A percentile compares a stretch with the other conserved stretches of the same genome.
These are phyloP conservation scores for Leishmania gerbilli DNA, from an alignment of 208 protist species.

Conservation along the genomic window DNA sequence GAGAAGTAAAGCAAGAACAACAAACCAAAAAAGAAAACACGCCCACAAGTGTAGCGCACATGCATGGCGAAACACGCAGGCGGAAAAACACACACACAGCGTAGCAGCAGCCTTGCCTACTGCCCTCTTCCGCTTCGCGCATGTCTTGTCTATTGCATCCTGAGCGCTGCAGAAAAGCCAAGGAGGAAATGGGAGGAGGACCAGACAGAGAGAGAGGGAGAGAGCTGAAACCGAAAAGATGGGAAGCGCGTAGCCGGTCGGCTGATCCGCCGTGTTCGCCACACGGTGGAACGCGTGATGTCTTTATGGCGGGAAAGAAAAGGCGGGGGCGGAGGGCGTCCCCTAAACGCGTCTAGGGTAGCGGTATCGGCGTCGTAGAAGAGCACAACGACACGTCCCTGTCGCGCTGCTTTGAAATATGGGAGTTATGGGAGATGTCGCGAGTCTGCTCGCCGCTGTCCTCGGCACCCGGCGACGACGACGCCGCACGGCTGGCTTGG, in stretches of 20 bases:
- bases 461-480: slow-evolving; percentile 3
- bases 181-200: background rate
- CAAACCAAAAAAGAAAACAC: background rate
- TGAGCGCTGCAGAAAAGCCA: background rate
- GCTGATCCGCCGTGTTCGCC: background rate
- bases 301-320: background rate
- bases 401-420: background rate
- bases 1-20: background rate
- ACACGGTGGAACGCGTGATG: background rate
- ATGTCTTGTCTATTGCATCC: background rate
- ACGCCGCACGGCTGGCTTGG: background rate
- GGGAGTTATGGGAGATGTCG: background rate
- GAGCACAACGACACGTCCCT: background rate
- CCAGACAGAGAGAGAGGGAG: no score
- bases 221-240: background rate
- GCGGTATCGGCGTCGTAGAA: background rate
- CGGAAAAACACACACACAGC: background rate
- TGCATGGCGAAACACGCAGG: background rate
- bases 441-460: background rate
- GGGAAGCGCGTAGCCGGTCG: background rate
- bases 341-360: background rate
- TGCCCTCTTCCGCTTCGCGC: background rate
- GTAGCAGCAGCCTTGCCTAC: background rate
- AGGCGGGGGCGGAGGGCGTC: background rate
- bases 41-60: background rate